Base-by-base conservation (phyloP, 495 filamentous ascomycete genomes). In the Poronia punctata region DNA sequence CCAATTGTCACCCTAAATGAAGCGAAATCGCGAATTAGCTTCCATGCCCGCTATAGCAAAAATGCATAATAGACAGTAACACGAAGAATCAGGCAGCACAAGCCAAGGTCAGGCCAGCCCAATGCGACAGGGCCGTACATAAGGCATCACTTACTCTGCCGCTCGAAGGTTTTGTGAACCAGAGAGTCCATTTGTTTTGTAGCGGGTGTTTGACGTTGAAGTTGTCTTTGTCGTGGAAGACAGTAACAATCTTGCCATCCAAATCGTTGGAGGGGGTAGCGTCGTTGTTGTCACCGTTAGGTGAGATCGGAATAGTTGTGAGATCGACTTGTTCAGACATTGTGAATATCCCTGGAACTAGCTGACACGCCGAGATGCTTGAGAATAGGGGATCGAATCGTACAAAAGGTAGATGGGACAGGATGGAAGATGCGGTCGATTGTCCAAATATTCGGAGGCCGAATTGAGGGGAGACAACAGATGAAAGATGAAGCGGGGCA, bases 171-270 rank as follows among this genome's bases (percentile, higher is more conserved):
- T 98, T 98, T 56, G 92, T 98, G 70, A 97, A 98, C 92, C 92
- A 98, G 35, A 98, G 71, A 15, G 93, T 97, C 92, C 92, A 98
- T 54, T 84, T 81, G 67, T 95, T 82, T 76, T 92, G 87, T 35
- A 98, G 70, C 27, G 88, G 89, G 61, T 98, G 92, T 71, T 97
- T 97, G 59, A 96, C 89, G 57, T 93, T 97, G 76, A 98, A 98
- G 72, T 96, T 94, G 37, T 96, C 84, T 35, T 88, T 80, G 68
- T 95, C 83, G 62, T 98, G 87, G 71, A 98, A 97, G 42, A 98
- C 88, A 18, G 92, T 97, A 52, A 95, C 66, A 14, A 78, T 67
- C 45, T 87, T 79, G 21, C 35, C 50, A 22, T 38, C 36, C 30
- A 26, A 27, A 38, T 70, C 62, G 25, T 38, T 19, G n/a, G 71